Base-by-base conservation (phyloP, 192 early-diverging fungal genomes). In the Thamnidium elegans region DNA sequence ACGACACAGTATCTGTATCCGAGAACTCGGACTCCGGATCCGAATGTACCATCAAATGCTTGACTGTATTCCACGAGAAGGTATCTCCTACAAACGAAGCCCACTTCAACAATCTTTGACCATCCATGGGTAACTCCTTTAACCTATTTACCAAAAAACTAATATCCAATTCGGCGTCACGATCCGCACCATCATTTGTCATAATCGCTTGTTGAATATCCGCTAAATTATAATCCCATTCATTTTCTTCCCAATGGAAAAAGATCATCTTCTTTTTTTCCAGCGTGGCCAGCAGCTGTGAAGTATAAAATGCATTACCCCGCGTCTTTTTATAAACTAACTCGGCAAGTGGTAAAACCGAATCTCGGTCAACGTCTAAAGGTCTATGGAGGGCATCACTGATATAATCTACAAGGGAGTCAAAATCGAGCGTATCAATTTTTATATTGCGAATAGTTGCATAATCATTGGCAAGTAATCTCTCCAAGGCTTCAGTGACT, bases 221-320 rank as follows among this genome's bases (percentile, higher is more conserved):
- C 21, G 19, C 42, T 4, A 67, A 8, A 43, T 73, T 65, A 26
- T 63, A 73, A 15, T 66, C 71, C 71, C 71, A 73, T 54, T 68
- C 46, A 3, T 73, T 73, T 42, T 62, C 61, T n/a, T 67, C 58
- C 71, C 71, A 73, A 48, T 73, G 51, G 48, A 73, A 73, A 32
- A 68, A 73, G 14, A 73, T 73, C 7, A 73, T 46, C 9, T 67
- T 62, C 53, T 73, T 67, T 53, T 68, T 73, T 20, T 63, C 62
- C 52, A 67, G 51, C 2, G 65, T 52, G 10, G 47, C 36, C 10
- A 73, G 46, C 7, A 73, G 30, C 26, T 73, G 71, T 6, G 58
- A 45, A 11, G 55, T 59, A 30, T 73, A 73, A 48, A 73, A 67
- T n/a, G 71, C 58, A 42, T 73, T 73, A 19, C 71, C 71, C 13